Evolutionary conservation across 2,329 filamentous ascomycete species (phyloP).

Genomic region (Penicillium vulpinum): DNA sequence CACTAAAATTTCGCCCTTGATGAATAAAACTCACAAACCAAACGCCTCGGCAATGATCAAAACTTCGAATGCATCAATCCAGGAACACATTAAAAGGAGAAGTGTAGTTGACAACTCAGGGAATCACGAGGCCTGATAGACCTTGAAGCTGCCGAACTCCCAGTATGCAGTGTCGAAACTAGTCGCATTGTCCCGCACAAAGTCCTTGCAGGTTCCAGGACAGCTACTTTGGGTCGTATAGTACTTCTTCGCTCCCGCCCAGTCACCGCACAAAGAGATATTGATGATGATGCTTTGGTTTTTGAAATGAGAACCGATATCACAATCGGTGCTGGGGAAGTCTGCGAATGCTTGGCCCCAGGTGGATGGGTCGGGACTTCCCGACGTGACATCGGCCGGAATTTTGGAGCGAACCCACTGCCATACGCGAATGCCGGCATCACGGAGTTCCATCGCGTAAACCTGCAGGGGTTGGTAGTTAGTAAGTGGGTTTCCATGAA

Average conservation of each 20-base stretch:
- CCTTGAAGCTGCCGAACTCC: constrained; percentile 63
- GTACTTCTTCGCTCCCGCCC: constrained; percentile 43
- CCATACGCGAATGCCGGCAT: constrained; percentile 65
- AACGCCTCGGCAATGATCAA: background rate
- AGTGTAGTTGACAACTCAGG: no score
- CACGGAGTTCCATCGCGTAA: constrained; percentile 63
- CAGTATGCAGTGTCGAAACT: constrained; percentile 63
- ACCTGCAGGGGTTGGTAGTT: constrained; percentile 32
- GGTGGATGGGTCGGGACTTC: constrained; percentile 57
- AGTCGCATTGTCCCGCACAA: constrained; percentile 58
- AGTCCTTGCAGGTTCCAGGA: constrained; percentile 57
- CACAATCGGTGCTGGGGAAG: constrained; percentile 64
- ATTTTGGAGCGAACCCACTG: constrained; percentile 54
- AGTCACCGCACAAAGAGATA: constrained; percentile 63
- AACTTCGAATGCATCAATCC: background rate
- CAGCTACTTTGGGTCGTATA: constrained; percentile 39
- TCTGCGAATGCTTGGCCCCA: constrained; percentile 67
- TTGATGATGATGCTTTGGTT: constrained; percentile 68
- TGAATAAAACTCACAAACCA: background rate
- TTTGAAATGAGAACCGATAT: constrained; percentile 59
- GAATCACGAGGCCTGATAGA: constrained; percentile 50
- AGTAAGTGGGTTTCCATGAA: background rate
- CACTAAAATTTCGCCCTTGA: background rate
- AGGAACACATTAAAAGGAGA: background rate
- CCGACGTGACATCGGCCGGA: constrained; percentile 55